These are phyloP conservation scores for Cladosporium sp. DNA, from an alignment of 2,329 filamentous ascomycete genomes.

Conservation along the genomic window DNA sequence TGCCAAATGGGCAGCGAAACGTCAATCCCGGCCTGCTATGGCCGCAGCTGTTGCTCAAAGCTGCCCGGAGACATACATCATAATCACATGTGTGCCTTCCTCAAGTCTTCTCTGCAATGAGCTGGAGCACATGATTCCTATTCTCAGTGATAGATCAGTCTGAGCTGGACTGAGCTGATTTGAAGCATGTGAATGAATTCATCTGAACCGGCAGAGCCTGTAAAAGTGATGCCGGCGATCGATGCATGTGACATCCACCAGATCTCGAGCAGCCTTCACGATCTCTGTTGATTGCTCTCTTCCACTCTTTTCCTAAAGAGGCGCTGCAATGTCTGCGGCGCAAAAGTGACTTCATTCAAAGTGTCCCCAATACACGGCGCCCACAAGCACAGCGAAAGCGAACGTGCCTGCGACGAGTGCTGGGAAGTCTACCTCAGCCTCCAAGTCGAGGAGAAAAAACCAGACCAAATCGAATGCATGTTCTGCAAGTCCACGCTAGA, in stretches of 20 bases:
- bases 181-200: background rate
- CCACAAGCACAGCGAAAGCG: background rate
- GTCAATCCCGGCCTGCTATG: background rate
- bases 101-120: background rate
- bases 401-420: slow-evolving; percentile 24
- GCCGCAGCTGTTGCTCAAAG: background rate
- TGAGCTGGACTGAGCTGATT: background rate
- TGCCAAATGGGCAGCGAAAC: background rate
- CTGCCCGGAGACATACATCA: background rate
- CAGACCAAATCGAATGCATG: slow-evolving; percentile 22
- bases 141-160: background rate
- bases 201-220: background rate
- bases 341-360: slow-evolving; percentile 4
- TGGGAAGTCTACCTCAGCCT: slow-evolving; percentile 25
- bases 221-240: background rate
- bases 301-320: background rate
- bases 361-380: slow-evolving; percentile 3
- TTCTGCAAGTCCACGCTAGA: slow-evolving; percentile 18
- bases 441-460: slow-evolving; percentile 17
- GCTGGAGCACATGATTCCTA: background rate
- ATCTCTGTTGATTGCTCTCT: background rate
- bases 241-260: background rate
- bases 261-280: background rate
- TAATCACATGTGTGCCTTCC: background rate
- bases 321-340: slow-evolving; percentile 20